Evolutionary conservation across 805 yeast species (phyloP).

Genomic region (Ogataea pini): DNA sequence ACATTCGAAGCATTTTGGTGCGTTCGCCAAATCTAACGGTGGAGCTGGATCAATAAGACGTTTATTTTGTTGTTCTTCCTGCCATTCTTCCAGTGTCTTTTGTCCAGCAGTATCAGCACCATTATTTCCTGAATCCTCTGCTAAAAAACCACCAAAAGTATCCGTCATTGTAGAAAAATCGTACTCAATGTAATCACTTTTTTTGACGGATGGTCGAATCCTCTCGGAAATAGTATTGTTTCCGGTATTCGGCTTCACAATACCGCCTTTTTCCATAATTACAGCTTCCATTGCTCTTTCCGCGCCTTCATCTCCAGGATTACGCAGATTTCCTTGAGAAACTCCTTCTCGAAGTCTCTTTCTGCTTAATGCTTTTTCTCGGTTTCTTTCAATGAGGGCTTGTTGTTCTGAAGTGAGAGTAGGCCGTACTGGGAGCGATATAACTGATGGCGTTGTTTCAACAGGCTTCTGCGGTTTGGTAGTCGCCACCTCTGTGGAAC

Average conservation of each 20-base stretch:
- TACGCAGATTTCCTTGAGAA: conserved; percentile 17
- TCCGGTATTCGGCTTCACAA: neutral
- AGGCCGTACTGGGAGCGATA: neutral
- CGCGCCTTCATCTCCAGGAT: conserved; percentile 21
- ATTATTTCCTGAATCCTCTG: conserved; percentile 34
- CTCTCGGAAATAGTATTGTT: conserved; percentile 15
- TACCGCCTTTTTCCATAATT: neutral
- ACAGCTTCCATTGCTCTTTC: neutral
- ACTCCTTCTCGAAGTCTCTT: conserved; percentile 16
- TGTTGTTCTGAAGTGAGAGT: conserved; percentile 43
- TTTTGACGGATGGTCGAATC: conserved; percentile 51
- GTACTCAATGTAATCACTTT: conserved; percentile 73
- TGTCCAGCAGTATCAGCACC: conserved; percentile 24
- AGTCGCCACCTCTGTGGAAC: too few species aligned
- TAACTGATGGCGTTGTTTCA: neutral
- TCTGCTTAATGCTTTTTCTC: conserved; percentile 52
- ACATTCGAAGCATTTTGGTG: conserved; percentile 86
- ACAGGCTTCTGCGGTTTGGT: neutral
- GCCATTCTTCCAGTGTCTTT: conserved; percentile 55
- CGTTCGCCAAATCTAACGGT: conserved; percentile 67
- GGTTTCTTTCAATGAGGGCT: conserved; percentile 50
- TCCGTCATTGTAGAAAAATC: conserved; percentile 93
- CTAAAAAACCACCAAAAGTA: conserved; percentile 80
- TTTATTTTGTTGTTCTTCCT: conserved; percentile 46
- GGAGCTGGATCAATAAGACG: conserved; percentile 60